Percentiles rank a stretch among this genome's conserved stretches.
phyloP scores from a whole-genome alignment of 1,284 basidiomycete genomes.

The Leucoagaricus sp. region DNA sequence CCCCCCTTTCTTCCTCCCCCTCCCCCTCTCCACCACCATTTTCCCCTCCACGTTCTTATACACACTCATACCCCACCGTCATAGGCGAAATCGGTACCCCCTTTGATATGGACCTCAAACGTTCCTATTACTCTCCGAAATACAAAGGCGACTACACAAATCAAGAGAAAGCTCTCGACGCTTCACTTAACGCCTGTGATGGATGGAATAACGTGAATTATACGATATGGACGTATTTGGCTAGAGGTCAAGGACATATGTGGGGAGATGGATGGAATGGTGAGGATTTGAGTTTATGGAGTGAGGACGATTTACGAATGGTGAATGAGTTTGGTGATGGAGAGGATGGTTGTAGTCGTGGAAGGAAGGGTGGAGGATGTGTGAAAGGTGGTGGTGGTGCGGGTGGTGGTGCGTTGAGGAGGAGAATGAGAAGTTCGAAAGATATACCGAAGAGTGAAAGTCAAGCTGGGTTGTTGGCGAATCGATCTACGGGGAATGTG shows the following conservation, averaged over 20 bases:
- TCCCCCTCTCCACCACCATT: neutral
- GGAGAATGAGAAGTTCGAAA: neutral
- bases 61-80: conserved; percentile 77
- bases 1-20: neutral
- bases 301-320: conserved; percentile 64
- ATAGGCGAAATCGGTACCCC: conserved; percentile 97
- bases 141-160: conserved; percentile 72
- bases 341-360: too few species aligned
- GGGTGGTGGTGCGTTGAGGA: neutral
- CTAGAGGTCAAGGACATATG: conserved; percentile 72
- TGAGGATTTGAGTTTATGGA: conserved; percentile 94
- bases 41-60: neutral
- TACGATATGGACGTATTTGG: conserved; percentile 94
- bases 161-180: conserved; percentile 90
- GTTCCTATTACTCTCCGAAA: conserved; percentile 58
- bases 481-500: neutral
- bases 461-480: conserved; percentile 20
- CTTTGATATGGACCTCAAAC: conserved; percentile 87
- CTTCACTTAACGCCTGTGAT: conserved; percentile 88
- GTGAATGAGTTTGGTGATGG: conserved; percentile 16
- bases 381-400: neutral
- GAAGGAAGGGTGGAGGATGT: too few species aligned
- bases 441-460: conserved; percentile 14
- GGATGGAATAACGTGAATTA: conserved; percentile 83
- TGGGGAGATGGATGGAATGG: conserved; percentile 98